Evolutionary conservation across 139 green algal species (phyloP).

Genomic region (Volvox reticuliferus): DNA sequence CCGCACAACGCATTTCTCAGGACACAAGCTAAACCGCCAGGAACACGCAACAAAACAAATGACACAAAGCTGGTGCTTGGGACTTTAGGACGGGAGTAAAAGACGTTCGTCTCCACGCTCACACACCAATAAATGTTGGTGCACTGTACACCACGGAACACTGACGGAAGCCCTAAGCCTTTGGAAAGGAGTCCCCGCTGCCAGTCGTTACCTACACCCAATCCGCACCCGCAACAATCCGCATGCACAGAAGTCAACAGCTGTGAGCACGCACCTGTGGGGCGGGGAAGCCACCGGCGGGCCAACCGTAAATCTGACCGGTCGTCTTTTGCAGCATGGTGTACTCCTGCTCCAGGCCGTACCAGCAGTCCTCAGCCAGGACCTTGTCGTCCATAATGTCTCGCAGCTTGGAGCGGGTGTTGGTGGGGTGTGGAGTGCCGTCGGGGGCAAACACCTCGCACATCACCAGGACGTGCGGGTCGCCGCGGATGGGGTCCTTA

Average conservation of each 20-base stretch:
- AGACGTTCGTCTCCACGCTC: too few relatives aligned
- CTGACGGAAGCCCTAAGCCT: too few relatives aligned
- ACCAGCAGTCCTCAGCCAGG: slow-evolving; percentile 73
- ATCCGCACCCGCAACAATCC: too few relatives aligned
- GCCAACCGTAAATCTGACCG: slow-evolving; percentile 83
- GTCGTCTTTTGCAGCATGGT: slow-evolving; percentile 82
- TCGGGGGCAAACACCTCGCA: slow-evolving; percentile 87
- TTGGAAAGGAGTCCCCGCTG: too few relatives aligned
- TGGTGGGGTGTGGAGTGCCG: slow-evolving; percentile 84
- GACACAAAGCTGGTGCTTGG: too few relatives aligned
- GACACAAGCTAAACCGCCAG: too few relatives aligned
- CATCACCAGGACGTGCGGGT: slow-evolving; percentile 91
- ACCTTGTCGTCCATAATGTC: slow-evolving; percentile 82
- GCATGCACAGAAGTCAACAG: not conserved
- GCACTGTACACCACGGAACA: too few relatives aligned
- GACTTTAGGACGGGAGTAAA: too few relatives aligned
- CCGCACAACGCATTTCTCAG: too few relatives aligned
- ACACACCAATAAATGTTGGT: too few relatives aligned
- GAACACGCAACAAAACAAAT: too few relatives aligned
- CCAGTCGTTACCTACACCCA: too few relatives aligned
- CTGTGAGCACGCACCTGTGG: slow-evolving; percentile 60
- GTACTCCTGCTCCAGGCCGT: slow-evolving; percentile 95
- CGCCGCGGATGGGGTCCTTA: slow-evolving; percentile 93
- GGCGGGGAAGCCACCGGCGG: slow-evolving; percentile 86
- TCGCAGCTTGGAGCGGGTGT: slow-evolving; percentile 86